Base-by-base conservation (phyloP, 495 filamentous ascomycete genomes). In the Penicillium canescens region DNA sequence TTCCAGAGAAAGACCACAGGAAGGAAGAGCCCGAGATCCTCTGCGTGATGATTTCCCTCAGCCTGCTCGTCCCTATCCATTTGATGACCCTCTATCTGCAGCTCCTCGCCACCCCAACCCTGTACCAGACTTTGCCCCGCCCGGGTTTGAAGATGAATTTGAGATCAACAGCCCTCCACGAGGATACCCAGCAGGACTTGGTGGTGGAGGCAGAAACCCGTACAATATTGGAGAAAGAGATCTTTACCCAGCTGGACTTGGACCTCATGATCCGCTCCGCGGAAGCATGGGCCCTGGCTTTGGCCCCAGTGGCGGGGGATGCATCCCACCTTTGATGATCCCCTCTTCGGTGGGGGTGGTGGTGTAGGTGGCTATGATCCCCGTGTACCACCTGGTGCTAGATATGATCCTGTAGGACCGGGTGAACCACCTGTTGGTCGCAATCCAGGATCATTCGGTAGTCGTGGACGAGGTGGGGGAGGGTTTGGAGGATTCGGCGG, bases 281-380 rank as follows among this genome's bases (percentile, higher is more conserved):
- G 85, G 85, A 6, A 74, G 79, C 10, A 79, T 91, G 52, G 79
- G 80, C 10, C 78, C 79, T 50, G 73, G 83, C 2, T 65, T 76
- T 31, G 77, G 78, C 13, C 71, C 73, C 3, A 71, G 76, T 31
- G 82, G 83, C 1, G 81, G 86, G 38, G 94, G 94, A 98, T 98
- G 94, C 89, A 97, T 71, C 94, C 94, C 0, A 95, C 91, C 0
- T 92, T 96, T 61, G 91, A 97, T 62, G 94, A 98, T 68, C 91
- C 90, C 24, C 68, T 97, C 60, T 97, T 97, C 67, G 82, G 80
- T 34, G 90, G 89, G 0, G 65, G 66, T 10, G 77, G 74, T 14
- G 78, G 78, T 9, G 70, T 67, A 28, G 73, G 73, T 23, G 77
- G 66, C 3, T 73, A 69, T 55, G 59, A 71, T 54, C 68, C 71